Evolutionary conservation across 2,329 filamentous ascomycete species (phyloP), one percentile per base, ranked within the genome.

Genomic region (Plectosphaerella sp.): DNA sequence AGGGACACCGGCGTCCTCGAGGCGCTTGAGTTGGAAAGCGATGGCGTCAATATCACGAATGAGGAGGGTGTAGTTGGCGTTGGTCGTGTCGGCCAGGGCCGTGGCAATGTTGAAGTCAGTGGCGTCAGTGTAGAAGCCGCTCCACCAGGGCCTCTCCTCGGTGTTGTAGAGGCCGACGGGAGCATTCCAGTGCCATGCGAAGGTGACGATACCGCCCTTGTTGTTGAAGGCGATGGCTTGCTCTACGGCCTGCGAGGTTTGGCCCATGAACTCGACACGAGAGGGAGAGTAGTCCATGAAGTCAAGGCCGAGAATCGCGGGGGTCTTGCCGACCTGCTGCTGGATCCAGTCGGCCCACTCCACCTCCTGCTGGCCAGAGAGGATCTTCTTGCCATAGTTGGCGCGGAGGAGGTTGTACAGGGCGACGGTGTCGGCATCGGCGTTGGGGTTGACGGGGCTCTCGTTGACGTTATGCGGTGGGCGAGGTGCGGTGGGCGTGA

Each of bases 101-200:
- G 68, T 60, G 1, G 63, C 64, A n/a, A 78, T 59, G 54, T 77
- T 68, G 58, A 78, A 78, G 52, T 74, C 72, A 1, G 74, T 75
- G 2, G 74, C 73, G n/a, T 64, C 63, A 24, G 74, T 76, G 62
- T 79, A 78, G 64, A 79, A 78, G 7, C 75, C 75, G 9, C 64
- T 64, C 62, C 67, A 78, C 75, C 76, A 78, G n/a, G 64, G 68
- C 43, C 76, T 63, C 47, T 69, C 68, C 2, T 58, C 62, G 1
- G 68, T 76, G 55, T 78, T 72, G 56, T 75, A 76, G n/a, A 78
- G 64, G 1, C 74, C 74, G 0, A 61, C 58, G 14, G 74, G 74
- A 0, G 73, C 71, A 39, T 74, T 73, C 75, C 75, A 78, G 59
- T 78, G 75, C 75, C 75, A 78, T 16, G 68, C 63, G 33, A 76